Conservation (phyloP, 768 basidiomycete genomes). For the Xerocomus potaroensis region DNA sequence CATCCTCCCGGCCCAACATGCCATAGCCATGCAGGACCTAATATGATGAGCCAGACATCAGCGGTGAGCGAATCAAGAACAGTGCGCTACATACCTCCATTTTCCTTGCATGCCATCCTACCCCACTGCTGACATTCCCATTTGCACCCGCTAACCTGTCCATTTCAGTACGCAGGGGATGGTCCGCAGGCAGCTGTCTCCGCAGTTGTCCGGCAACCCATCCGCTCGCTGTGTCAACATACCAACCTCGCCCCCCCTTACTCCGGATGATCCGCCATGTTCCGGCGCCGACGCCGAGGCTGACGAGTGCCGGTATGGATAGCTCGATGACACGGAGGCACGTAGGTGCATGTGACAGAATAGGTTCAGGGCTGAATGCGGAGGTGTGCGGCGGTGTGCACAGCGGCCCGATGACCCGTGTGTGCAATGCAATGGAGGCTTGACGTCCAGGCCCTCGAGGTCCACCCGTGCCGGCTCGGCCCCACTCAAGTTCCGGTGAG, state of each 20-base stretch:
- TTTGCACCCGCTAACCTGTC: conserved; percentile 72
- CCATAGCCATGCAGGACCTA: conserved; percentile 86
- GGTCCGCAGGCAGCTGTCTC: conserved; percentile 53
- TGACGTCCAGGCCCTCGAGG: conserved; percentile 51
- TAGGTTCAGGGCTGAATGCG: conserved; percentile 36
- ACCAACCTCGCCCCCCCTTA: conserved; percentile 95
- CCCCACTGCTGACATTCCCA: conserved; percentile 84
- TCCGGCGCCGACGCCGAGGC: conserved; percentile 73
- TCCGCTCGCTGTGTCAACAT: conserved; percentile 81
- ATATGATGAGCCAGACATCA: conserved; percentile 1
- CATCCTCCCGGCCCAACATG: conserved; percentile 89
- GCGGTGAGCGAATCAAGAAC: neutral
- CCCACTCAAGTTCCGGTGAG: conserved; percentile 68
- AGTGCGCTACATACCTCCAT: conserved; percentile 75
- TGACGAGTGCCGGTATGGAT: conserved; percentile 61
- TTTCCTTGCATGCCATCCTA: conserved; percentile 96
- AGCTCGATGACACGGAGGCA: conserved; percentile 86
- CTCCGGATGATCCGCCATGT: conserved; percentile 88
- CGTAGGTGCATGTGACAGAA: conserved; percentile 47
- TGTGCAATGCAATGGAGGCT: conserved; percentile 72
- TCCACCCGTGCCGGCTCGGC: conserved; percentile 28
- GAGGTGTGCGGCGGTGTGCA: conserved; percentile 77
- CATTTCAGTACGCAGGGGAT: conserved; percentile 70
- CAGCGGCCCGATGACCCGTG: conserved; percentile 72
- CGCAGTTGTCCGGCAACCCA: conserved; percentile 61